These are phyloP conservation scores for Jacaranda mimosifolia DNA, from an alignment of 257 asterid species.

Conservation along the genomic window DNA sequence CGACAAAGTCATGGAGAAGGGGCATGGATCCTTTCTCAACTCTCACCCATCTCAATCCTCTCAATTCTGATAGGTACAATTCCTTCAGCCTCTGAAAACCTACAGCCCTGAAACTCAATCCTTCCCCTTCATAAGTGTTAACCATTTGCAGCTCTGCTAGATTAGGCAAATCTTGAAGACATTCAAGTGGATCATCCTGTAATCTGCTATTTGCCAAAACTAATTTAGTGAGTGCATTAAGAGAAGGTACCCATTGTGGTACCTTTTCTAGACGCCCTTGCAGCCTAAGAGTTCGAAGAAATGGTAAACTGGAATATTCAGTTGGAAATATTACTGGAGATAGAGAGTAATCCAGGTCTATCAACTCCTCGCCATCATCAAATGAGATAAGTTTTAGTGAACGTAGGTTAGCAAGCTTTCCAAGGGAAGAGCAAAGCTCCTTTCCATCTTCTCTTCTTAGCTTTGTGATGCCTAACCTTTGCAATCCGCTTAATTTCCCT, in stretches of 20 bases:
- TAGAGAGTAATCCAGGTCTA: neutral
- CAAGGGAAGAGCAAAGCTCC: conserved; percentile 38
- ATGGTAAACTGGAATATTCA: neutral
- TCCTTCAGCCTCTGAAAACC: conserved; percentile 18
- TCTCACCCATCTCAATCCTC: conserved; percentile 14
- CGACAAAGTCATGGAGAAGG: neutral
- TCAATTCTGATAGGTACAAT: neutral
- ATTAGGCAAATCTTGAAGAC: conserved; percentile 35
- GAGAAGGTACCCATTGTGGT: conserved; percentile 33
- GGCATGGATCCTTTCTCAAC: conserved; percentile 39
- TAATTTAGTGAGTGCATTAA: neutral
- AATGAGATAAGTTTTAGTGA: neutral
- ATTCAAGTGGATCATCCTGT: conserved; percentile 13
- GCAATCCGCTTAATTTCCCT: conserved; percentile 33
- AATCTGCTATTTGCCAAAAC: neutral
- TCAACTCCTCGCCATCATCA: neutral
- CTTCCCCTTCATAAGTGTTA: conserved; percentile 29
- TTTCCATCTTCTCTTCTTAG: conserved; percentile 36
- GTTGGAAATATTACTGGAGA: neutral
- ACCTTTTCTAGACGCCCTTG: neutral
- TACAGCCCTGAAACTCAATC: conserved; percentile 30
- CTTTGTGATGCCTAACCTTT: conserved; percentile 20
- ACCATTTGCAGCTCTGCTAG: neutral
- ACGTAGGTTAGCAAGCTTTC: conserved; percentile 30
- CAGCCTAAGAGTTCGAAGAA: neutral